Evolutionary conservation across 2,329 filamentous ascomycete genomes (phyloP).

Genomic region (Diaporthe sp.): DNA sequence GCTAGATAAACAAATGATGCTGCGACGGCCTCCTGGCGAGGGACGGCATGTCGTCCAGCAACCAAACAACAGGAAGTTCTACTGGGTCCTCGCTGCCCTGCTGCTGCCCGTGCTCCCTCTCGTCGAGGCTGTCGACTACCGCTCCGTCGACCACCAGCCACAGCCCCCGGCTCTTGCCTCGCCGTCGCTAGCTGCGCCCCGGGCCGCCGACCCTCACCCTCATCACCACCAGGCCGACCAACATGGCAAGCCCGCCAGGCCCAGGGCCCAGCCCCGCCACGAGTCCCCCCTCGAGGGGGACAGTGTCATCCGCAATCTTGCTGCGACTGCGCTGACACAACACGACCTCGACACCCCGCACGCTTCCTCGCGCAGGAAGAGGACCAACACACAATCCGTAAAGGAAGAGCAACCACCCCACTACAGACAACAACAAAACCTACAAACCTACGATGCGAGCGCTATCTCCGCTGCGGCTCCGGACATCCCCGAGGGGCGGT

Average conservation of each 20-base stretch:
- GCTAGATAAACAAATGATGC: slow-evolving; percentile 57
- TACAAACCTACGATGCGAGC: slow-evolving; percentile 76
- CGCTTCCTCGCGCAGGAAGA: slow-evolving; percentile 38
- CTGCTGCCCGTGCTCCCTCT: slow-evolving; percentile 61
- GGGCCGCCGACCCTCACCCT: slow-evolving; percentile 11
- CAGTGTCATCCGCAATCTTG: slow-evolving; percentile 43
- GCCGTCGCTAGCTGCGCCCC: slow-evolving; percentile 25
- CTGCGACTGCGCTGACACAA: slow-evolving; percentile 42
- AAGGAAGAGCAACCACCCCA: slow-evolving; percentile 28
- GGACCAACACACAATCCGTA: slow-evolving; percentile 39
- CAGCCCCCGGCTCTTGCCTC: slow-evolving; percentile 43
- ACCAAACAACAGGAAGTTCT: slow-evolving; percentile 52
- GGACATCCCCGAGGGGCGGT: slow-evolving; percentile 69
- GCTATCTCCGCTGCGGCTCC: slow-evolving; percentile 98
- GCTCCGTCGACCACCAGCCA: slow-evolving; percentile 58
- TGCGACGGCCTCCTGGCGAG: slow-evolving; percentile 70
- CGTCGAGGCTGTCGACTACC: slow-evolving; percentile 60
- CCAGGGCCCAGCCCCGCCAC: slow-evolving; percentile 24
- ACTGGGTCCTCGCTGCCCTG: slow-evolving; percentile 63
- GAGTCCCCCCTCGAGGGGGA: slow-evolving; percentile 40
- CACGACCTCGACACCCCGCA: slow-evolving; percentile 40
- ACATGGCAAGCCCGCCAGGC: slow-evolving; percentile 16
- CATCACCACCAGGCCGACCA: slow-evolving; percentile 1
- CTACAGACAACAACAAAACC: slow-evolving; percentile 21
- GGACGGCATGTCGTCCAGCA: slow-evolving; percentile 60